Conservation (phyloP, 139 green algal genomes). For the Cymbomonas tetramitiformis region DNA sequence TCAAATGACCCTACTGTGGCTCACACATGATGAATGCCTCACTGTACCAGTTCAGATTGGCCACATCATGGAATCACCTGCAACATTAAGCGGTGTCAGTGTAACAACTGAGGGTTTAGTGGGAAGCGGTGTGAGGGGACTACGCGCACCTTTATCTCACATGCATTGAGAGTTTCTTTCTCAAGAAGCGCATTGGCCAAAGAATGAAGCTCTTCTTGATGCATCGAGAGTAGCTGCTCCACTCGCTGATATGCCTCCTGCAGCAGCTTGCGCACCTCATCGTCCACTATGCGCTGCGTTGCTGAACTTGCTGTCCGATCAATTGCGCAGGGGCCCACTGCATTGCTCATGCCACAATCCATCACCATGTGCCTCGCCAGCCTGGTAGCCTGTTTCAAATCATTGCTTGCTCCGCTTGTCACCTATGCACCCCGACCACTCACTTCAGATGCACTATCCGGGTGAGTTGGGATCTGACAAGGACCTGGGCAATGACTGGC, state of each 20-base stretch:
- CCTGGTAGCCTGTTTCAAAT: slow-evolving; percentile 62
- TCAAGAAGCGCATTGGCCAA: slow-evolving; percentile 75
- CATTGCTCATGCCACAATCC: slow-evolving; percentile 31
- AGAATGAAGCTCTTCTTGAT: slow-evolving; percentile 74
- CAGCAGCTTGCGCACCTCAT: slow-evolving; percentile 51
- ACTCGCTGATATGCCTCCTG: slow-evolving; percentile 71
- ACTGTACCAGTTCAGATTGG: no score
- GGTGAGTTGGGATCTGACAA: no score
- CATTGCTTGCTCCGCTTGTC: slow-evolving; percentile 52
- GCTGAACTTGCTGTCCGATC: slow-evolving; percentile 30
- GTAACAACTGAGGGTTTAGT: no score
- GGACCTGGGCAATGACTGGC: no score
- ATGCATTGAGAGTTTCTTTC: slow-evolving; percentile 53
- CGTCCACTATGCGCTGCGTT: slow-evolving; percentile 51
- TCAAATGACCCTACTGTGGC: no score
- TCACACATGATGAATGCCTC: no score
- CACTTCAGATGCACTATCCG: slow-evolving; percentile 83
- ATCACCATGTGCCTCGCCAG: slow-evolving; percentile 33
- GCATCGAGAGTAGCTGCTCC: slow-evolving; percentile 37
- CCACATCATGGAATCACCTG: no score
- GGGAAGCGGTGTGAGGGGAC: no score
- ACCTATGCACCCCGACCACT: slow-evolving; percentile 50
- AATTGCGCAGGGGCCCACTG: slow-evolving; percentile 10
- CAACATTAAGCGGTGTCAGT: no score
- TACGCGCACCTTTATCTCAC: no score